Conservation (phyloP, 2,329 filamentous ascomycete species). For the Calonectria henricotiae region DNA sequence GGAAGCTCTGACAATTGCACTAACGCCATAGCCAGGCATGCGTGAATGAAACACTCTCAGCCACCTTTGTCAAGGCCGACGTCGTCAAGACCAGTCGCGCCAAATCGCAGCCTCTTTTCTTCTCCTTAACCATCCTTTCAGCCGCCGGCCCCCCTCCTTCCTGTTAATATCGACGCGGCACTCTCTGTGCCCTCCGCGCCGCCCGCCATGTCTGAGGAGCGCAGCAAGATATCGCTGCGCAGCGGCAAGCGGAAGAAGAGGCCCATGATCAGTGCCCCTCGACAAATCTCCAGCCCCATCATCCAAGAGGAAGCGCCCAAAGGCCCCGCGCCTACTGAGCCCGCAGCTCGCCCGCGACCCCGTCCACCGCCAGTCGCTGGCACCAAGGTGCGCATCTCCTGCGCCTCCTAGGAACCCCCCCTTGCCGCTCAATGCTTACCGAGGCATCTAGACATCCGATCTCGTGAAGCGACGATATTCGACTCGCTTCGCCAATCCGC, state of each 20-base stretch:
- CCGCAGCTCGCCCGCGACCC: conserved; percentile 60
- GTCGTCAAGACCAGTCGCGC: too few species aligned
- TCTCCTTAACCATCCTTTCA: conserved; percentile 1
- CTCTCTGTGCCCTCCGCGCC: conserved; percentile 10
- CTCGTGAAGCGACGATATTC: conserved; percentile 96
- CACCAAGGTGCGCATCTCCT: conserved; percentile 68
- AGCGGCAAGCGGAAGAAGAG: conserved; percentile 75
- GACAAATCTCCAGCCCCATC: conserved; percentile 76
- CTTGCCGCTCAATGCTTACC: conserved; percentile 38
- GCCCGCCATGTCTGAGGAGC: conserved; percentile 73
- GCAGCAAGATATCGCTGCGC: conserved; percentile 75
- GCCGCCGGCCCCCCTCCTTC: not conserved
- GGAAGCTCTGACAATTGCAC: conserved; percentile 29
- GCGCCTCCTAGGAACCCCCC: conserved; percentile 30
- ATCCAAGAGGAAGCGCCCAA: conserved; percentile 65
- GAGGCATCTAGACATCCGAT: conserved; percentile 75
- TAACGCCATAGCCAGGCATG: conserved; percentile 40
- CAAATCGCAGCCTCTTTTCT: conserved; percentile 4
- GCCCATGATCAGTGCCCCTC: conserved; percentile 75
- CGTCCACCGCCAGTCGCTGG: conserved; percentile 69
- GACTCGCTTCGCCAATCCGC: conserved; percentile 87
- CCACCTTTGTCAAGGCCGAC: not conserved
- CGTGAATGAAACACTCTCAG: conserved; percentile 37
- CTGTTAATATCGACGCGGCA: conserved; percentile 16
- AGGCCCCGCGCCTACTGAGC: conserved; percentile 48